A percentile compares a stretch with the other conserved stretches of the same genome.
Evolutionary conservation across 768 basidiomycete species (phyloP).

Genomic region (Pholiota molesta): DNA sequence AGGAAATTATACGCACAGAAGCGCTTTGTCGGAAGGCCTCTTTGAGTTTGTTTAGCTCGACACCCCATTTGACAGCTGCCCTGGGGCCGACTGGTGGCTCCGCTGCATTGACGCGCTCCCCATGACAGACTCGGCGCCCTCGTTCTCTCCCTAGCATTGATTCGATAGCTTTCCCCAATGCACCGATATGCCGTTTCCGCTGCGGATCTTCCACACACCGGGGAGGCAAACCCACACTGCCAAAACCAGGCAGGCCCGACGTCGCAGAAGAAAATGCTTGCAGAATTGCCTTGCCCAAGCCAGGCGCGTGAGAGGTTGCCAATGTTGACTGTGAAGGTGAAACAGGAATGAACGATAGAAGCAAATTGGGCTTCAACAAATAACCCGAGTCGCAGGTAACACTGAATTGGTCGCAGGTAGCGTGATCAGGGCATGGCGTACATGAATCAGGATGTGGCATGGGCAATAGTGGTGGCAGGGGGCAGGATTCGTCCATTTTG

Average conservation of each 20-base stretch:
- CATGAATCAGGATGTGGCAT: constrained; percentile 64
- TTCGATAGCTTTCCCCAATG: constrained; percentile 74
- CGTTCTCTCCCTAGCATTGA: constrained; percentile 61
- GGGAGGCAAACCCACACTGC: constrained; percentile 78
- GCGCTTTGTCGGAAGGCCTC: constrained; percentile 60
- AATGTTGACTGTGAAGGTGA: constrained; percentile 38
- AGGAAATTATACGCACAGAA: constrained; percentile 42
- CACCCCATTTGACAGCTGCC: constrained; percentile 79
- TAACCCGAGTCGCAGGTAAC: constrained; percentile 73
- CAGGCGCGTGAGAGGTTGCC: constrained; percentile 42
- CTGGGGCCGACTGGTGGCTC: constrained; percentile 53
- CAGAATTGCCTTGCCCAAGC: constrained; percentile 23
- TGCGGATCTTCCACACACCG: constrained; percentile 78
- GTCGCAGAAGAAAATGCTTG: constrained; percentile 47
- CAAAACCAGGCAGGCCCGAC: constrained; percentile 76
- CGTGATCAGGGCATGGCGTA: constrained; percentile 75
- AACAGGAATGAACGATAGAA: constrained; percentile 54
- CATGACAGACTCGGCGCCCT: constrained; percentile 66
- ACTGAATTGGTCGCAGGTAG: constrained; percentile 54
- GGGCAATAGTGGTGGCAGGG: constrained; percentile 55
- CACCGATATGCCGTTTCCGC: constrained; percentile 73
- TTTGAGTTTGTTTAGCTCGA: constrained; percentile 60
- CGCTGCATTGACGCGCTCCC: constrained; percentile 40
- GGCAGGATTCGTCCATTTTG: constrained; percentile 48
- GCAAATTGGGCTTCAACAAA: constrained; percentile 62